Conservation (phyloP, 495 filamentous ascomycete genomes). For the Staphylotrichum longicolle region DNA sequence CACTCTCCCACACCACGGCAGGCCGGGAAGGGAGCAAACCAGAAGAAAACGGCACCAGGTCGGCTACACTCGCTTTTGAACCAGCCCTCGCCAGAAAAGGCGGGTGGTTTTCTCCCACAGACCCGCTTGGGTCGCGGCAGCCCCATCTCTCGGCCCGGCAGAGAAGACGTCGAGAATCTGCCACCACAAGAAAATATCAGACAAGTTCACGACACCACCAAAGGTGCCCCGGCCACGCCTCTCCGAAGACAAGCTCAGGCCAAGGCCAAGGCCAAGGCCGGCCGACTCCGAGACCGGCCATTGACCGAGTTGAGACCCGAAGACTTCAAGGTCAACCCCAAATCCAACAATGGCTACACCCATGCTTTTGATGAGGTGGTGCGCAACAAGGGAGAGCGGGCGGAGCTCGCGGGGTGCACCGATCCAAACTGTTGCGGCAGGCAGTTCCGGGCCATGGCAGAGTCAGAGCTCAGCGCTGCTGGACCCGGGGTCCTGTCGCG, state of each 20-base stretch:
- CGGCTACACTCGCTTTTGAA: conserved; percentile 24
- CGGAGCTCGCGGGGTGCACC: conserved; percentile 75
- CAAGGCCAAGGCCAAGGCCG: conserved; percentile 34
- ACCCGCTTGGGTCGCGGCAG: not conserved
- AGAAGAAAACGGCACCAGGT: not conserved
- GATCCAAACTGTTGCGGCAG: conserved; percentile 74
- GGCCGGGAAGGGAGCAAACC: not conserved
- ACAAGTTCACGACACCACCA: not conserved
- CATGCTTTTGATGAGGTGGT: conserved; percentile 76
- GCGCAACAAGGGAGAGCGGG: conserved; percentile 68
- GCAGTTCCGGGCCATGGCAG: conserved; percentile 64
- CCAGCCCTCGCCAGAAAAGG: conserved; percentile 6
- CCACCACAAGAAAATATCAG: not conserved
- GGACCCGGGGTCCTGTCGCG: conserved; percentile 31
- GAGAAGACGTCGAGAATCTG: not conserved
- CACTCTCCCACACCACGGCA: not conserved
- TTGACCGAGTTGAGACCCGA: conserved; percentile 51
- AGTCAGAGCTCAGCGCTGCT: conserved; percentile 40
- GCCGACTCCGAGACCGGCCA: conserved; percentile 51
- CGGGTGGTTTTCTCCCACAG: conserved; percentile 1
- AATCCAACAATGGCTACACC: conserved; percentile 65
- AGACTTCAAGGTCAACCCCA: conserved; percentile 85
- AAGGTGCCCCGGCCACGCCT: not conserved
- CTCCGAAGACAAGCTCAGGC: not conserved
- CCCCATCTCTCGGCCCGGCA: not conserved